phyloP scores from a whole-genome alignment of 2,329 filamentous ascomycete species.

The Metarhizium robertsii region DNA sequence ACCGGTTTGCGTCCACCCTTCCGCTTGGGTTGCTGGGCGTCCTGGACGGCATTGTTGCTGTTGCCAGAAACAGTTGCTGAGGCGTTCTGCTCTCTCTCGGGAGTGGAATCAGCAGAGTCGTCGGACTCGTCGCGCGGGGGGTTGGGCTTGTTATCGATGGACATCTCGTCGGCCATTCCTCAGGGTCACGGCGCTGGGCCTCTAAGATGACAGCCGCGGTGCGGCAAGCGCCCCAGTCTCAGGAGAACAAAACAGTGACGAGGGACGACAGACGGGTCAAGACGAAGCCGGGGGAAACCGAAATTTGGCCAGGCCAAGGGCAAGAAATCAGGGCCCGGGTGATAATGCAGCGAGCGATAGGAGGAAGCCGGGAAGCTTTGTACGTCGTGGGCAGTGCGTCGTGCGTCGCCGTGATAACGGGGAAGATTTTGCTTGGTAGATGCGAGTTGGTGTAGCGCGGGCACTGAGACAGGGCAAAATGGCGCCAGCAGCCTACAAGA shows the following conservation, averaged over 20 bases:
- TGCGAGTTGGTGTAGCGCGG: neutral
- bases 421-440: slow-evolving; percentile 9
- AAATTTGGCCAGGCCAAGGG: neutral
- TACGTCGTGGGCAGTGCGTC: neutral
- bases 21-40: slow-evolving; percentile 69
- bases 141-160: slow-evolving; percentile 41
- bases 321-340: neutral
- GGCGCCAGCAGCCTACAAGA: neutral
- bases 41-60: slow-evolving; percentile 30
- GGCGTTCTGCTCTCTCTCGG: slow-evolving; percentile 41
- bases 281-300: neutral
- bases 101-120: slow-evolving; percentile 51
- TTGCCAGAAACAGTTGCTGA: slow-evolving; percentile 18
- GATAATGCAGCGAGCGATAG: slow-evolving; percentile 3
- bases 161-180: slow-evolving; percentile 60
- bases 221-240: slow-evolving; percentile 26
- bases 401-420: slow-evolving; percentile 7
- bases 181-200: slow-evolving; percentile 26
- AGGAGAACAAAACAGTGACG: slow-evolving; percentile 22
- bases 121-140: slow-evolving; percentile 46
- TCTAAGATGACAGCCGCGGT: slow-evolving; percentile 24
- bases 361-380: slow-evolving; percentile 3
- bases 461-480: neutral
- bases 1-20: slow-evolving; percentile 98
- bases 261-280: slow-evolving; percentile 2